These are phyloP conservation scores for Colletotrichum cordylinicola DNA, from an alignment of 2,329 filamentous ascomycete species.

Conservation along the genomic window DNA sequence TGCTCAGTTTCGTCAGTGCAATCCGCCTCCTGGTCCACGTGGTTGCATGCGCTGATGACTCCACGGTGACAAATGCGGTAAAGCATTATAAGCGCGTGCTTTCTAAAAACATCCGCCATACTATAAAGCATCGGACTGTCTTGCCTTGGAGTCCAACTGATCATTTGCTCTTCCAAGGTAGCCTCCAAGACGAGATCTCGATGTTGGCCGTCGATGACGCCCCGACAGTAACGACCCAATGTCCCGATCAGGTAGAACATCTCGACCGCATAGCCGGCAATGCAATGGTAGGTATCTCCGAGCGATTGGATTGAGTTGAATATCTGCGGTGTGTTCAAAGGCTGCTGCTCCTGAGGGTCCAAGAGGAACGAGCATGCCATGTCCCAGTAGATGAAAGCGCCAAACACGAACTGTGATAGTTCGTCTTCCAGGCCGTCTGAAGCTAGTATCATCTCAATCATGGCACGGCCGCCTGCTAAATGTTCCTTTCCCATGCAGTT, in stretches of 20 bases:
- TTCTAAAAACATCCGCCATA: neutral
- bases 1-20: neutral
- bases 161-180: neutral
- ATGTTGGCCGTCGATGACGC: neutral
- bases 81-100: neutral
- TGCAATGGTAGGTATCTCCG: neutral
- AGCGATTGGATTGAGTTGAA: neutral
- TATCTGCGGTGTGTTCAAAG: neutral
- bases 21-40: neutral
- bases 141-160: neutral
- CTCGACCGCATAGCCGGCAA: neutral
- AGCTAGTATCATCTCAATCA: neutral
- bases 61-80: neutral
- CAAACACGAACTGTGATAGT: neutral
- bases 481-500: neutral
- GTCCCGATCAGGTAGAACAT: neutral
- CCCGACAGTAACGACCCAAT: neutral
- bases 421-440: neutral
- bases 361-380: neutral
- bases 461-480: neutral
- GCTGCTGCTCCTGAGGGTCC: neutral
- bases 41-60: neutral
- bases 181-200: neutral
- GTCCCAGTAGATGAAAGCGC: neutral
- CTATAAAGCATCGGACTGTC: neutral